Conservation (phyloP, 139 green algal species). For the Yamagishiella unicocca region DNA sequence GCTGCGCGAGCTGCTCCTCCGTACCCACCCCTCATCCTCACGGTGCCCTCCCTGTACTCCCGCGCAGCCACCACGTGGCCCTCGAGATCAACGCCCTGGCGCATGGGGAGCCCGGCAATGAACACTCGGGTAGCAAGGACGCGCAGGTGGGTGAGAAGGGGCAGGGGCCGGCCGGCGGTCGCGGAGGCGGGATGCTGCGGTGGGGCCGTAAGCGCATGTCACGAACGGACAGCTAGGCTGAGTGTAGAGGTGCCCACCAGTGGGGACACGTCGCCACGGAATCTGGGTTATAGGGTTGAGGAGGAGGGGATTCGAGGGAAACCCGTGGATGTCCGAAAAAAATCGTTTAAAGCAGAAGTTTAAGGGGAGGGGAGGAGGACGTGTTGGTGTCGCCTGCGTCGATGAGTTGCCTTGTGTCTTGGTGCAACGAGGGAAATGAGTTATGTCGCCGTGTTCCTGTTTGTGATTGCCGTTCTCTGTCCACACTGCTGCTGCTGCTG, state of each 20-base stretch:
- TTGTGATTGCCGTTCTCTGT: neutral
- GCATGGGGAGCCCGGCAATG: slow-evolving; percentile 38
- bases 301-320: too few species aligned
- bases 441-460: neutral
- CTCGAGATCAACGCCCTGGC: slow-evolving; percentile 62
- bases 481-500: neutral
- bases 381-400: neutral
- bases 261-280: neutral
- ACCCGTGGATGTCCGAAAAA: too few species aligned
- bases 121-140: slow-evolving; percentile 25
- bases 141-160: slow-evolving; percentile 7
- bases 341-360: neutral
- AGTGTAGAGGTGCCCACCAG: neutral
- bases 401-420: neutral
- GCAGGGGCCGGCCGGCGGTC: too few species aligned
- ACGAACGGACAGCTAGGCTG: neutral
- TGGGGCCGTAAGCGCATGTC: too few species aligned
- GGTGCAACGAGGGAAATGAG: too few species aligned
- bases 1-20: neutral
- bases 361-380: neutral
- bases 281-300: neutral
- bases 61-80: slow-evolving; percentile 49
- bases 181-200: too few species aligned
- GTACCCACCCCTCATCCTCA: neutral
- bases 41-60: neutral